Evolutionary conservation across 495 filamentous ascomycete genomes (phyloP), one percentile per base, ranked within the genome.

Genomic region (Talaromyces borbonicus): DNA sequence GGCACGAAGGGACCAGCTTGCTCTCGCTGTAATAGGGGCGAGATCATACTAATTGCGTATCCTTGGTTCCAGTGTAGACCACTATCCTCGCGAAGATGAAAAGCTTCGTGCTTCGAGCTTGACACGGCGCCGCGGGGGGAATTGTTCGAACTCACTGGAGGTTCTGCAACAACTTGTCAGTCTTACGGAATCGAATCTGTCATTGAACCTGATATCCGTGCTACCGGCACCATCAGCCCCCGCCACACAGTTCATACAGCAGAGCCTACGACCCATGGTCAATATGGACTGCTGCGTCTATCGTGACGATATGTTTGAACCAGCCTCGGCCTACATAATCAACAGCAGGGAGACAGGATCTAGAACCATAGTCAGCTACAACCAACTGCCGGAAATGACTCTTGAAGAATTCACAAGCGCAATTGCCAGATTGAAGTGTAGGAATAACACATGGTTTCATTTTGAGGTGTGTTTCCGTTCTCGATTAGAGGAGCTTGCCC

Each of bases 261-360:
- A 57, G 5, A 64, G 59, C 0, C 75, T 74, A 46, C 64, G 54
- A 18, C 56, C 63, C 14, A 48, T 49, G 2, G 64, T 82, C 8
- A 63, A 72, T 33, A 65, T 83, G 22, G 51, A 59, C 14, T 57
- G 62, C 50, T 83, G 78, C 58, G 69, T 85, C 43, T 83, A 73
- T 54, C 74, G 83, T 16, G 65, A 75, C 23, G 56, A 60, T 5
- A 65, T 70, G 50, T 49, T 55, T 18, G 74, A 83, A 46, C 70
- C 80, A 3, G 81, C 82, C 2, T 82, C 81, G 30, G 80, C 81
- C 54, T 86, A 84, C 58, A 81, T 87, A 47, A 74, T 85, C 55
- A 76, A 77, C 47, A 84, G 78, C 58, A 55, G 60, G 27, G 56
- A 56, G 14, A 77, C 69, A 4, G 72, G 71, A 27, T 83, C 79